Percentiles rank a stretch among this genome's conserved stretches.
Conservation (phyloP, 225 moss, liverwort and hornwort species). For the Polytrichum formosum region DNA sequence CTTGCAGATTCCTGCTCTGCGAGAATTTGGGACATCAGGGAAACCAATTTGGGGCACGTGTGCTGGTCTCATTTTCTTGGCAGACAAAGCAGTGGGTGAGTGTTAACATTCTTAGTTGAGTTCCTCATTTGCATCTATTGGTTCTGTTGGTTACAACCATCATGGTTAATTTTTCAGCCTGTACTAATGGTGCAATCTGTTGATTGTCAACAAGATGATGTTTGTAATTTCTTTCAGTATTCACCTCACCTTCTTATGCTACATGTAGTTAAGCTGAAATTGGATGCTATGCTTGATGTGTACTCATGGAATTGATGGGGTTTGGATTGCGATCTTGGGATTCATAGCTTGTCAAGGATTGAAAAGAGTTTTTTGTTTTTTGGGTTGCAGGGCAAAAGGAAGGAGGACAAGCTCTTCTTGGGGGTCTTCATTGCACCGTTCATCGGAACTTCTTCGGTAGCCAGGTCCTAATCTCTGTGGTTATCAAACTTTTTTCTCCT, state of each 20-base stretch:
- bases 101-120: conserved; percentile 1
- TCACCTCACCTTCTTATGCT: too few species aligned
- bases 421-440: conserved; percentile 93
- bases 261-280: too few species aligned
- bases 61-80: conserved; percentile 91
- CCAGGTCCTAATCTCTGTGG: conserved; percentile 45
- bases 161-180: not conserved
- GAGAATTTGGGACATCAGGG: conserved; percentile 66
- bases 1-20: conserved; percentile 87
- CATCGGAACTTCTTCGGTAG: conserved; percentile 98
- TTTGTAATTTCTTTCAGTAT: too few species aligned
- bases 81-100: conserved; percentile 90
- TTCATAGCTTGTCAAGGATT: too few species aligned
- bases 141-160: not conserved
- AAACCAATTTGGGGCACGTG: conserved; percentile 96
- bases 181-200: too few species aligned
- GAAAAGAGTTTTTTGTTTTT: too few species aligned
- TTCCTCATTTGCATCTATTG: not conserved
- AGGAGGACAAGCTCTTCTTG: conserved; percentile 91
- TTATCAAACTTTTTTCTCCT: not conserved
- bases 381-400: conserved; percentile 65
- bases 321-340: too few species aligned
- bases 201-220: too few species aligned
- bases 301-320: too few species aligned
- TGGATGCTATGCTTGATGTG: too few species aligned